Evolutionary conservation across 768 basidiomycete genomes (phyloP).

Genomic region (Termitomyces sp.): DNA sequence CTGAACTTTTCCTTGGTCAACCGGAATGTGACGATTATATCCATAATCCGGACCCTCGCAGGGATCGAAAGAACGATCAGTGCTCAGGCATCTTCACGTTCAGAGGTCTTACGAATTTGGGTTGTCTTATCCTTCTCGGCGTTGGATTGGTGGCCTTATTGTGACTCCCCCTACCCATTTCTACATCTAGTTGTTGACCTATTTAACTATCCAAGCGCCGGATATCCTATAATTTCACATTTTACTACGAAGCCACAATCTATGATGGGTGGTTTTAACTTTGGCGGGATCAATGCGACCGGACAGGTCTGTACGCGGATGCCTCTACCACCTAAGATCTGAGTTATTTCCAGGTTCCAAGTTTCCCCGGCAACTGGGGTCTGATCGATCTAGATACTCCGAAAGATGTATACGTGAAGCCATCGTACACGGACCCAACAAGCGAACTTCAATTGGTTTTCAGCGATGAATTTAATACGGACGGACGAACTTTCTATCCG

Average conservation of each 20-base stretch:
- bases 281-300: conserved; percentile 71
- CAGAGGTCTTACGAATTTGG: conserved; percentile 67
- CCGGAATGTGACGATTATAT: conserved; percentile 63
- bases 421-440: conserved; percentile 47
- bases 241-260: conserved; percentile 40
- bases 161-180: conserved; percentile 23
- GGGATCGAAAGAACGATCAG: conserved; percentile 50
- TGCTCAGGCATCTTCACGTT: conserved; percentile 61
- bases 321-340: conserved; percentile 1
- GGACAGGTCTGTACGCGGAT: conserved; percentile 47
- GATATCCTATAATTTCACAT: conserved; percentile 58
- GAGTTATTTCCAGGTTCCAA: conserved; percentile 38
- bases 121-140: conserved; percentile 56
- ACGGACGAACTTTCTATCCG: conserved; percentile 77
- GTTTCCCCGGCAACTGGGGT: conserved; percentile 56
- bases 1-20: conserved; percentile 51
- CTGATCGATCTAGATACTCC: conserved; percentile 80
- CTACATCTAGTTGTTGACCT: background rate
- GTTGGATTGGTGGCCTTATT: conserved; percentile 53
- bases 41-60: conserved; percentile 67
- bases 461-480: conserved; percentile 83
- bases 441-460: conserved; percentile 66
- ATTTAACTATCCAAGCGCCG: conserved; percentile 35
- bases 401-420: conserved; percentile 41
- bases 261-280: conserved; percentile 57